Conservation (phyloP, 179 eudicot species). For the Beta macrorhiza region DNA sequence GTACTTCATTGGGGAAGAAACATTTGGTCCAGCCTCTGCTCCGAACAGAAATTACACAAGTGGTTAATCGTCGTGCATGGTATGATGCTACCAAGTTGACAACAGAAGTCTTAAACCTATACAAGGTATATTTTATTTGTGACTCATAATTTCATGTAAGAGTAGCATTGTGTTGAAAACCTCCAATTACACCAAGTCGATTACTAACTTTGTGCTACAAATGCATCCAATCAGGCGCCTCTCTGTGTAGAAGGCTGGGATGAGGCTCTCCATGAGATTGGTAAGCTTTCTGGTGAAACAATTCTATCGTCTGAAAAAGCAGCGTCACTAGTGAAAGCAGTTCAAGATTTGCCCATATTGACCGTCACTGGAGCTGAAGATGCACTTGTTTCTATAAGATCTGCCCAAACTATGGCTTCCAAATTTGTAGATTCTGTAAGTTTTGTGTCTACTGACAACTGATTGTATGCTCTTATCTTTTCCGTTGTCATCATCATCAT, state of each 20-base stretch:
- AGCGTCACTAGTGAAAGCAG: conserved; percentile 54
- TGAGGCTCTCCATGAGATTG: conserved; percentile 89
- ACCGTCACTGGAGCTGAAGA: conserved; percentile 90
- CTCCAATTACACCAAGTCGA: neutral
- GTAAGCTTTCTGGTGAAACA: conserved; percentile 76
- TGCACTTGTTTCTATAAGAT: conserved; percentile 61
- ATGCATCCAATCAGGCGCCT: conserved; percentile 61
- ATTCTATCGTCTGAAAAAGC: conserved; percentile 65
- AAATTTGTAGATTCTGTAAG: conserved; percentile 84
- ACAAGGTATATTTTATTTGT: conserved; percentile 55
- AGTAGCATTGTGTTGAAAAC: neutral
- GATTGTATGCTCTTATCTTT: neutral
- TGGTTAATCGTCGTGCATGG: conserved; percentile 94
- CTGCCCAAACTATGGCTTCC: conserved; percentile 85
- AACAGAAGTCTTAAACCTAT: conserved; percentile 73
- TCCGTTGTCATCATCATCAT: neutral
- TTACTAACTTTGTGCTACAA: neutral
- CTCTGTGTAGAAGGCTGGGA: conserved; percentile 95
- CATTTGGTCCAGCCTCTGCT: conserved; percentile 78
- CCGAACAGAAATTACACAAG: conserved; percentile 91
- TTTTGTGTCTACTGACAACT: neutral
- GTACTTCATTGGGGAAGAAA: conserved; percentile 87
- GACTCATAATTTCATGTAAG: neutral
- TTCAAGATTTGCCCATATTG: conserved; percentile 72
- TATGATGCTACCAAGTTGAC: conserved; percentile 92